Percentiles rank a stretch among this genome's conserved stretches.
phyloP scores from a whole-genome alignment of 1,284 basidiomycete genomes.

The Heliocybe sulcata region DNA sequence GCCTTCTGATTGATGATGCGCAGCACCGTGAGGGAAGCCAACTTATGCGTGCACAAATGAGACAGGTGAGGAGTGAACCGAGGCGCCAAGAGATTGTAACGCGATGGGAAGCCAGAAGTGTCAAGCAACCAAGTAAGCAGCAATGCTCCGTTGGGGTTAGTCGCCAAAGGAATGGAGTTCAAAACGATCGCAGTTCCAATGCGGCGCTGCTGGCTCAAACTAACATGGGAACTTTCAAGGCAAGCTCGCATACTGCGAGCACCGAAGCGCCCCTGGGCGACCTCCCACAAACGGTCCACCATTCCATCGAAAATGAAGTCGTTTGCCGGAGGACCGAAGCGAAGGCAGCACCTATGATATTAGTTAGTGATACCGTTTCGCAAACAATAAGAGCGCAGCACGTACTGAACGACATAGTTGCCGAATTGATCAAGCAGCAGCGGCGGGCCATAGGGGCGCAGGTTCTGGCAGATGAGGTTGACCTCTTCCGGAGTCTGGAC shows the following conservation, averaged over 20 bases:
- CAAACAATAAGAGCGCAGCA: conserved; percentile 10
- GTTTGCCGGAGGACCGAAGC: conserved; percentile 83
- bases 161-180: conserved; percentile 96
- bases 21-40: conserved; percentile 91
- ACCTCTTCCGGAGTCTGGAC: conserved; percentile 88
- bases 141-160: conserved; percentile 94
- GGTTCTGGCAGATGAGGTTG: conserved; percentile 75
- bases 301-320: conserved; percentile 99
- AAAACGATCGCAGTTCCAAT: conserved; percentile 92
- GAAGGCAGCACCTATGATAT: conserved; percentile 71
- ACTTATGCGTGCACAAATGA: conserved; percentile 96
- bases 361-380: conserved; percentile 8
- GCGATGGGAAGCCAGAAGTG: conserved; percentile 85
- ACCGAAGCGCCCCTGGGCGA: conserved; percentile 94
- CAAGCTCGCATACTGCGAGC: conserved; percentile 97
- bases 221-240: conserved; percentile 84
- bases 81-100: conserved; percentile 89
- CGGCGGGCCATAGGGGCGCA: conserved; percentile 90
- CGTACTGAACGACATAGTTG: conserved; percentile 96
- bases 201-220: conserved; percentile 85
- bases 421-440: conserved; percentile 94
- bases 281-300: conserved; percentile 97
- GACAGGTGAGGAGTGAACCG: conserved; percentile 95
- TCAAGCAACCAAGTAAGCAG: conserved; percentile 97
- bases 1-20: conserved; percentile 91